Base-by-base conservation (phyloP, 768 basidiomycete genomes). In the Pleurotus citrinopileatus region DNA sequence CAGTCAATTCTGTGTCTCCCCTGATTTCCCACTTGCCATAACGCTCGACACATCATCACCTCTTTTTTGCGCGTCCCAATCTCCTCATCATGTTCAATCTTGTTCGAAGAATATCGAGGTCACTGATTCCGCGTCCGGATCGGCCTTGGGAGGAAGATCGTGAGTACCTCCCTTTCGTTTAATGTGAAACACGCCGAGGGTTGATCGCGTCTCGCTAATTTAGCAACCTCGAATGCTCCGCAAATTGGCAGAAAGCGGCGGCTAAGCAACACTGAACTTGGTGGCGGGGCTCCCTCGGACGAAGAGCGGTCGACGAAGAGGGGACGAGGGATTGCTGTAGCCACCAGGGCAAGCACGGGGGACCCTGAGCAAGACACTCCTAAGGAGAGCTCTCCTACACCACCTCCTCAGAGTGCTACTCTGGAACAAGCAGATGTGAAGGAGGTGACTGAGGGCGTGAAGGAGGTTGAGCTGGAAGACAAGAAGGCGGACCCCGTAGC, bases 131-230 rank as follows among this genome's bases (percentile, higher is more conserved):
- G 23, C 81, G 87, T 51, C 79, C 83, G 22, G 88, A 89, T 67
- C 76, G 86, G 55, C 85, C 87, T 28, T 89, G 88, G 89, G 77
- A 78, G 60, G 87, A 90, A 53, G 87, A 91, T 65, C 83, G 87
- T 87, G 61, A 74, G 83, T 74, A 25, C 42, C 54, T 47, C 56
- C 47, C 42, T 44, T 20, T 36, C 43, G 58, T 58, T 55, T 61
- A 45, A 58, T 53, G 40, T 40, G 19, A 27, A 42, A 53, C 37
- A 42, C 37, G 37, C 52, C 15, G 26, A 17, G 38, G 20, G 25
- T 25, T 42, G 48, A 51, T 51, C 48, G 63, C 69, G 67, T 64
- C 55, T 58, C 60, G 53, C 55, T 64, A 28, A 52, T 58, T 34
- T 61, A 91, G 88, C 86, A 25, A 88, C 89, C 1, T 89, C 88